Evolutionary conservation across 192 early-diverging fungal species (phyloP).

Genomic region (Phycomyces nitens): DNA sequence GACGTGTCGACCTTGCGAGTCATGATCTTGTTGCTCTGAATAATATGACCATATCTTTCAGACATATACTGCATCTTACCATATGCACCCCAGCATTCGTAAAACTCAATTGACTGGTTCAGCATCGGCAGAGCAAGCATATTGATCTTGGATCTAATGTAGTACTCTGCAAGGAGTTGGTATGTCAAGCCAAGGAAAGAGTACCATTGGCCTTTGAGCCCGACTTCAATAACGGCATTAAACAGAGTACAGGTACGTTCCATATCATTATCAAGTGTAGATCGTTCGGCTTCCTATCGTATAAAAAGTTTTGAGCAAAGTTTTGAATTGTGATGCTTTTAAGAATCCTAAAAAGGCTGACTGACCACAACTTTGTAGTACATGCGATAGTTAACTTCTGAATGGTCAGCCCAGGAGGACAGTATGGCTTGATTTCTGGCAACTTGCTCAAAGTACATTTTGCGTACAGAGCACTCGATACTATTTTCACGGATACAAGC

Average conservation of each 20-base stretch:
- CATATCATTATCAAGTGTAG: slow-evolving; percentile 18
- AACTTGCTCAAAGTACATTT: slow-evolving; percentile 15
- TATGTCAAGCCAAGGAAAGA: slow-evolving; percentile 22
- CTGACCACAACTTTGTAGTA: slow-evolving; percentile 23
- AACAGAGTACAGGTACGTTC: slow-evolving; percentile 1
- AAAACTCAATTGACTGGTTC: slow-evolving; percentile 6
- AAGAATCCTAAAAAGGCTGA: neutral
- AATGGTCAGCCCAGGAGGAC: slow-evolving; percentile 10
- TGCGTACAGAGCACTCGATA: neutral
- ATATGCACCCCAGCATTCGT: slow-evolving; percentile 20
- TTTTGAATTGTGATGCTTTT: too few relatives aligned
- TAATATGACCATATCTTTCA: slow-evolving; percentile 6
- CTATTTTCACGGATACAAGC: slow-evolving; percentile 9
- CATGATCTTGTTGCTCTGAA: neutral
- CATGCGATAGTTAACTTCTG: slow-evolving; percentile 28
- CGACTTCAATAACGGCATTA: slow-evolving; percentile 10
- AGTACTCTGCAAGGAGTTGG: slow-evolving; percentile 17
- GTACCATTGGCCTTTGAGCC: slow-evolving; percentile 12
- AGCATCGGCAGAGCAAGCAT: slow-evolving; percentile 17
- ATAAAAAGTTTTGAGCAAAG: too few relatives aligned
- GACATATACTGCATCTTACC: slow-evolving; percentile 18
- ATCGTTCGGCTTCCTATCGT: slow-evolving; percentile 15
- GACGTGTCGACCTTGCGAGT: slow-evolving; percentile 1
- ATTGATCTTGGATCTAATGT: slow-evolving; percentile 5
- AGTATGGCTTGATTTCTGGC: neutral